These are phyloP conservation scores for Fusarium sacchari DNA, from an alignment of 2,329 filamentous ascomycete species.

Conservation along the genomic window DNA sequence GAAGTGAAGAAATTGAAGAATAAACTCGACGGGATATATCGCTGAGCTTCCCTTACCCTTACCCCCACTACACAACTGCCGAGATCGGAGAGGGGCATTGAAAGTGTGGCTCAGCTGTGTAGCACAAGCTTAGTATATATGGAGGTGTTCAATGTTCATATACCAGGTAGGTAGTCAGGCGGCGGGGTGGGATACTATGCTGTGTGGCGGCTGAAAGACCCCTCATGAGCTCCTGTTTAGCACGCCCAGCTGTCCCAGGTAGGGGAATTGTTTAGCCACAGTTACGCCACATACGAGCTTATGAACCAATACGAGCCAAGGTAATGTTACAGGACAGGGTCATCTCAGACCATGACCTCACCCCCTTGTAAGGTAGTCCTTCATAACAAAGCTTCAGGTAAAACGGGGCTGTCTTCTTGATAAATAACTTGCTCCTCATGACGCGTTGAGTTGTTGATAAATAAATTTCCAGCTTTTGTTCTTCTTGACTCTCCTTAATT, in stretches of 20 bases:
- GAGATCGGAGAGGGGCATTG: neutral
- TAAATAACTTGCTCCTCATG: constrained; percentile 17
- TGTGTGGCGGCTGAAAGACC: constrained; percentile 1
- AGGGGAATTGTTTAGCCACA: constrained; percentile 31
- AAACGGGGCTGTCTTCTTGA: constrained; percentile 24
- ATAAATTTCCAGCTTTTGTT: constrained; percentile 12
- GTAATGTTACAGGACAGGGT: constrained; percentile 18
- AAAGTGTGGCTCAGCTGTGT: neutral
- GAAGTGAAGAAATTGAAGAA: neutral
- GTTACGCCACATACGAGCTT: constrained; percentile 19
- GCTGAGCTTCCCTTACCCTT: neutral
- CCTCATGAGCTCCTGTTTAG: constrained; percentile 25
- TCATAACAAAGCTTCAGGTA: constrained; percentile 22
- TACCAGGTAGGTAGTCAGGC: no score
- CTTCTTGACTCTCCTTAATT: constrained; percentile 40
- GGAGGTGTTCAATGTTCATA: no score
- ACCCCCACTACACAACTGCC: neutral
- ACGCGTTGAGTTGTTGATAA: constrained; percentile 23
- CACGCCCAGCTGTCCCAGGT: neutral
- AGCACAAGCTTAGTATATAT: neutral
- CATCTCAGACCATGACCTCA: constrained; percentile 34
- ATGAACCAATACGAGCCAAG: constrained; percentile 30
- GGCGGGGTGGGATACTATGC: neutral
- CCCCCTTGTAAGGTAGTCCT: constrained; percentile 25
- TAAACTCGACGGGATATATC: neutral